Evolutionary conservation across 139 green algal genomes (phyloP).

Genomic region (Chlamydomonas sp.): DNA sequence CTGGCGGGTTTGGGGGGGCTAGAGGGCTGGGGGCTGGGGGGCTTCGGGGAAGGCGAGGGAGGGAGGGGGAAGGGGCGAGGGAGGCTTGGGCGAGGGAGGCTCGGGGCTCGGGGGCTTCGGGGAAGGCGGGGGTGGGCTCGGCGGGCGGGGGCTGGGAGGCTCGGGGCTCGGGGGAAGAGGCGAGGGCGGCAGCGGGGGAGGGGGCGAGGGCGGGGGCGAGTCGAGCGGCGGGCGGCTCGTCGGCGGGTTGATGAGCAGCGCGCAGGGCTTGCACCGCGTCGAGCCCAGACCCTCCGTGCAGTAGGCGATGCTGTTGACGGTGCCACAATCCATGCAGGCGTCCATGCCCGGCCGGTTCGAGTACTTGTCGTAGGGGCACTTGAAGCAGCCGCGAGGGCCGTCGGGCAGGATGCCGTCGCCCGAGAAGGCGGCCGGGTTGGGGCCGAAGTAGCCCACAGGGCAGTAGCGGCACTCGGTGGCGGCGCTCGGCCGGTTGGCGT

Average conservation of each 20-base stretch:
- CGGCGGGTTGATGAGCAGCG: not conserved
- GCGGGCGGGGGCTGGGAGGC: not conserved
- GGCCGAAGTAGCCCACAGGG: conserved; percentile 20
- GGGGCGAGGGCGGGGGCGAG: not conserved
- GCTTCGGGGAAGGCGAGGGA: not conserved
- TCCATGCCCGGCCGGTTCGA: conserved; percentile 11
- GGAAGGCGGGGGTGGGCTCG: not conserved
- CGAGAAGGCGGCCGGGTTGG: not conserved
- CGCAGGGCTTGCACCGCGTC: conserved; percentile 35
- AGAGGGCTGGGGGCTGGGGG: not conserved
- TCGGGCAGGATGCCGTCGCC: not conserved
- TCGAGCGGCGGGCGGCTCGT: not conserved
- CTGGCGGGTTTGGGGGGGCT: not conserved
- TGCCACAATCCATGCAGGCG: conserved; percentile 17
- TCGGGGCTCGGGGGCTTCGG: not conserved
- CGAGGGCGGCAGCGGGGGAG: not conserved
- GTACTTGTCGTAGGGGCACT: conserved; percentile 11
- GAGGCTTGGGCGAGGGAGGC: not conserved
- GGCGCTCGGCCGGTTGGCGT: not conserved
- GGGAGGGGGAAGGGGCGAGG: not conserved
- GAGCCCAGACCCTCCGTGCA: conserved; percentile 25
- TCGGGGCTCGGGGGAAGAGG: not conserved
- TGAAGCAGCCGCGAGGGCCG: conserved; percentile 31
- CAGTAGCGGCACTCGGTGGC: conserved; percentile 13
- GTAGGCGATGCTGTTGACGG: not conserved